Evolutionary conservation across 495 filamentous ascomycete genomes (phyloP).

Genomic region (Penicillium canescens): DNA sequence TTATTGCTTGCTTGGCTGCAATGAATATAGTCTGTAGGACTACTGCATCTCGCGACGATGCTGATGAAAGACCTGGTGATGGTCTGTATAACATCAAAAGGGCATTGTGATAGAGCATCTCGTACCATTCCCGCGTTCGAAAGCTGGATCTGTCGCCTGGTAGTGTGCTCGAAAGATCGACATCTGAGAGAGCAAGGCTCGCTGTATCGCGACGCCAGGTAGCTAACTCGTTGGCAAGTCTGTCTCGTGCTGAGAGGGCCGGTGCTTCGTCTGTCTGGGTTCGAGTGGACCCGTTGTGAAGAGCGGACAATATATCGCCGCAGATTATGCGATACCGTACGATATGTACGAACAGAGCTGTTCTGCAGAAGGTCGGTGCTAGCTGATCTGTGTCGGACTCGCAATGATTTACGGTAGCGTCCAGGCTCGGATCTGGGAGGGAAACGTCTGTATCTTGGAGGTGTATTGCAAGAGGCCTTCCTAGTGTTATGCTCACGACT

Average conservation of each 20-base stretch:
- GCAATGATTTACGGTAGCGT: not conserved
- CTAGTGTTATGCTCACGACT: constrained; percentile 25
- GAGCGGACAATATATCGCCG: constrained; percentile 12
- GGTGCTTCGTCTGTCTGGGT: constrained; percentile 1
- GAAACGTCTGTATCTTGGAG: constrained; percentile 20
- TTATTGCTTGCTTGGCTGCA: constrained; percentile 20
- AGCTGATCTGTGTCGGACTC: not conserved
- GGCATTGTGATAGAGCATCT: constrained; percentile 27
- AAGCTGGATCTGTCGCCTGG: constrained; percentile 17
- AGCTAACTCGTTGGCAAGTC: constrained; percentile 3
- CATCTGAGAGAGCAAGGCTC: constrained; percentile 3
- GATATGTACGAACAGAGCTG: constrained; percentile 23
- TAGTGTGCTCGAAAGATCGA: too few relatives aligned
- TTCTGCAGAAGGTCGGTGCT: constrained; percentile 1
- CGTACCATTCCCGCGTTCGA: constrained; percentile 24
- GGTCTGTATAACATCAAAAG: constrained; percentile 27
- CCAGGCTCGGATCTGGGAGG: constrained; percentile 18
- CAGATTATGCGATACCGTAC: constrained; percentile 21
- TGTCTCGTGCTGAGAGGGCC: not conserved
- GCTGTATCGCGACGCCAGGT: constrained; percentile 6
- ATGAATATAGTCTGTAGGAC: constrained; percentile 19
- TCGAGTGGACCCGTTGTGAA: constrained; percentile 10
- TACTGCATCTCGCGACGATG: constrained; percentile 4
- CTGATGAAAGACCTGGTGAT: constrained; percentile 15
- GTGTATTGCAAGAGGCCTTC: constrained; percentile 24